Base-by-base conservation (phyloP, 78 protist genomes). In the Polysphondylium violaceum region DNA sequence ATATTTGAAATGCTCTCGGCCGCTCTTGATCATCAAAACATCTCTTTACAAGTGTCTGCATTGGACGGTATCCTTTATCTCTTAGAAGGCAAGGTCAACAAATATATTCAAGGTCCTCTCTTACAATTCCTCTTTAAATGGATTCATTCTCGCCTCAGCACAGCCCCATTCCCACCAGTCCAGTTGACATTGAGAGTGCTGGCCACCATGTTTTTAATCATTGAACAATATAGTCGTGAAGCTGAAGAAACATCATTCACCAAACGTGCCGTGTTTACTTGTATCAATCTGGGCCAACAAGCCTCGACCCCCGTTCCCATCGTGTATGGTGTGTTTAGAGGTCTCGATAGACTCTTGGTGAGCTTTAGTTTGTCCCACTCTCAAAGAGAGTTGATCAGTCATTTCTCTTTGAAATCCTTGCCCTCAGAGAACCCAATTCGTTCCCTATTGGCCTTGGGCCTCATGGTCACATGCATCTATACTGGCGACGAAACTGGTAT, bases 401-500 rank as follows among this genome's bases (percentile, higher is more conserved):
- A 83, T 9, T 83, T 83, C 65, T 74, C 91, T 17, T 33, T 83
- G 72, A 83, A 69, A 59, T 83, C 91, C 25, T 63, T 83, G 38
- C 91, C 91, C 4, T 63, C 55, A 7, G 91, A 83, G 23, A 83
- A 69, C 33, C 91, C 91, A 40, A 83, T 83, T 43, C 78, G 91
- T n/a, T 83, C 91, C 8, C 14, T 83, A 1, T 17, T 83, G 19
- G 91, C 78, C 4, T 51, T 83, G 33, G 91, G 76, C 27, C 19
- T 83, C 33, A 83, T 83, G 91, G 75, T 83, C 36, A 83, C 91
- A 0, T 83, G 91, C 27, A 83, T 83, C 14, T 83, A 83, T 47
- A 83, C 91, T 1, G 91, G 91, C 11, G 91, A 83, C 41, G 91
- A 83, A 58, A 83, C 91, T 23, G 79, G 91, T 31, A 53, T 64